phyloP scores from a whole-genome alignment of 169 alveolate species.

The Cystoisospora suis region DNA sequence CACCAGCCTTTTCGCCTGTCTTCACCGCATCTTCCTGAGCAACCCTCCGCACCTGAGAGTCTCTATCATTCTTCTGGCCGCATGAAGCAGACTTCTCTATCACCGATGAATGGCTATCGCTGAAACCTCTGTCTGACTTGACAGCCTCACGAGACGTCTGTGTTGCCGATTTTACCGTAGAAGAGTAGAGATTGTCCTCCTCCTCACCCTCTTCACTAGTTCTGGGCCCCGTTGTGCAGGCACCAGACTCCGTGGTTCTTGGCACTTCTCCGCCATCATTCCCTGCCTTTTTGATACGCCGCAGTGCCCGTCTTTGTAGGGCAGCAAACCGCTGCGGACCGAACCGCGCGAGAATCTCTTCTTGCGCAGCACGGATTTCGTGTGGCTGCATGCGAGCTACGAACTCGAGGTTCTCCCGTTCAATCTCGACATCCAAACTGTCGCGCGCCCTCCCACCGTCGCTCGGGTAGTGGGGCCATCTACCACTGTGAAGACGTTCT shows the following conservation, averaged over 20 bases:
- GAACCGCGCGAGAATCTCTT: constrained; percentile 9
- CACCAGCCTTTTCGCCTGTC: too few species aligned
- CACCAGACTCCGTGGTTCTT: background rate
- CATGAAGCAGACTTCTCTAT: background rate
- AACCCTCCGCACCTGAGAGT: too few species aligned
- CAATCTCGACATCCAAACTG: background rate
- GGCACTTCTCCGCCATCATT: background rate
- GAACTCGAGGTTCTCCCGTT: background rate
- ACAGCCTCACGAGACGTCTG: too few species aligned
- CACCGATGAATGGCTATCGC: background rate
- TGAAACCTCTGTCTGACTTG: too few species aligned
- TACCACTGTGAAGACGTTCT: too few species aligned
- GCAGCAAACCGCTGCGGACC: constrained; percentile 19
- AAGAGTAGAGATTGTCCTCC: too few species aligned
- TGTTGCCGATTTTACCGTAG: background rate
- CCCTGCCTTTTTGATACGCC: background rate
- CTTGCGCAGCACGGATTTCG: background rate
- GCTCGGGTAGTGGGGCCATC: too few species aligned
- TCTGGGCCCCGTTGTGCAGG: too few species aligned
- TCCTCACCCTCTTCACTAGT: too few species aligned
- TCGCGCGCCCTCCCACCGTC: background rate
- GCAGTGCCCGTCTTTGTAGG: constrained; percentile 14
- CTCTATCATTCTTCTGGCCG: constrained; percentile 1
- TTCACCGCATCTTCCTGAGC: too few species aligned
- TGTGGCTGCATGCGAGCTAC: constrained; percentile 17